Conservation (phyloP, 2,329 filamentous ascomycete genomes). For the Ilyonectria destructans region DNA sequence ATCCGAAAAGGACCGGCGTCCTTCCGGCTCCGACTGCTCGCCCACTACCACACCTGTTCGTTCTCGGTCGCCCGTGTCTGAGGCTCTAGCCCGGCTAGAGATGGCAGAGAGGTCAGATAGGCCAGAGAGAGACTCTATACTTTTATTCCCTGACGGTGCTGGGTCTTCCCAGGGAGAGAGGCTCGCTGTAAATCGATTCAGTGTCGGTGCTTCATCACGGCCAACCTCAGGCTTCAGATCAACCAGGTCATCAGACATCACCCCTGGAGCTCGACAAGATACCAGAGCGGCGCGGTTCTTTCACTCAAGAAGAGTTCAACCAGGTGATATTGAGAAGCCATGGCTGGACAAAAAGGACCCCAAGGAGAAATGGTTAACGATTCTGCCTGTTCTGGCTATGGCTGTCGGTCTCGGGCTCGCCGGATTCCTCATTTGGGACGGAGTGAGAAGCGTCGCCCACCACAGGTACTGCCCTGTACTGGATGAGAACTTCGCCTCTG, state of each 20-base stretch:
- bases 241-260: slow-evolving; percentile 54
- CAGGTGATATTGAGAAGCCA: slow-evolving; percentile 82
- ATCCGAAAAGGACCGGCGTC: not conserved
- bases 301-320: slow-evolving; percentile 80
- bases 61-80: not conserved
- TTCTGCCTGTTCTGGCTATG: slow-evolving; percentile 83
- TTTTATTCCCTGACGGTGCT: not conserved
- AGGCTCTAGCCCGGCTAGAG: slow-evolving; percentile 45
- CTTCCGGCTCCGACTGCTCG: not conserved
- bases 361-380: slow-evolving; percentile 89
- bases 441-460: slow-evolving; percentile 78
- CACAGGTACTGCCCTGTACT: slow-evolving; percentile 82
- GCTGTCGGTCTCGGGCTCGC: slow-evolving; percentile 78
- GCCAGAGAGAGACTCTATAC: slow-evolving; percentile 34
- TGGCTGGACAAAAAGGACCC: slow-evolving; percentile 83
- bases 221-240: slow-evolving; percentile 66
- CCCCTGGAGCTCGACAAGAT: slow-evolving; percentile 56
- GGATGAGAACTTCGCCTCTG: slow-evolving; percentile 75
- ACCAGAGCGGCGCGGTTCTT: slow-evolving; percentile 72
- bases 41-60: not conserved
- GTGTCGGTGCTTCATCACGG: slow-evolving; percentile 59
- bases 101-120: slow-evolving; percentile 41
- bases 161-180: slow-evolving; percentile 32
- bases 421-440: slow-evolving; percentile 83
- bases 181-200: slow-evolving; percentile 42